Evolutionary conservation across 2,329 filamentous ascomycete genomes (phyloP).

Genomic region (Pochonia chlamydosporia): DNA sequence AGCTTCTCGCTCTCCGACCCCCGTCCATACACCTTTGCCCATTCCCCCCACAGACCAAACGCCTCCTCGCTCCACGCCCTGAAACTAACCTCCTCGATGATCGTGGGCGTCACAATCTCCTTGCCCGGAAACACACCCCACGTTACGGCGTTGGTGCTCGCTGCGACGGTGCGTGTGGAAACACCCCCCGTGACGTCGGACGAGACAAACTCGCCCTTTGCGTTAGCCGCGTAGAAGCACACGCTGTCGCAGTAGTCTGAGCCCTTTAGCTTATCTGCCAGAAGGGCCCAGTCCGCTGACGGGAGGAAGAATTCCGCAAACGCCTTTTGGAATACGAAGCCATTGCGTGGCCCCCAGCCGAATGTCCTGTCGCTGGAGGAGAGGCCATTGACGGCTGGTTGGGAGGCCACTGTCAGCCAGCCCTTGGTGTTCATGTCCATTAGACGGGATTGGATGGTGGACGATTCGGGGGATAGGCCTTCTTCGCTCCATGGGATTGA

Average conservation of each 20-base stretch:
- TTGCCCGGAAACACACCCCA: constrained; percentile 96
- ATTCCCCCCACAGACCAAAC: constrained; percentile 92
- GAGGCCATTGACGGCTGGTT: constrained; percentile 86
- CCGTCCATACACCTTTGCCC: constrained; percentile 81
- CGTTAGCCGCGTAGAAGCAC: constrained; percentile 84
- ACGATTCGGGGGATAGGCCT: constrained; percentile 76
- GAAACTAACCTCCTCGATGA: constrained; percentile 94
- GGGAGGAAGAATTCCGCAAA: constrained; percentile 97
- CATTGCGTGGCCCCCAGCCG: constrained; percentile 88
- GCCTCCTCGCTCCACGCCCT: constrained; percentile 92
- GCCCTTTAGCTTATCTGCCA: constrained; percentile 57
- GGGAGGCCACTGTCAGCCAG: constrained; percentile 95
- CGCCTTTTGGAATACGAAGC: constrained; percentile 96
- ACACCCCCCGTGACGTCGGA: constrained; percentile 46
- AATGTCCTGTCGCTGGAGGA: constrained; percentile 72
- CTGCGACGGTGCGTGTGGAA: constrained; percentile 27
- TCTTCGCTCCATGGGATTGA: constrained; percentile 95
- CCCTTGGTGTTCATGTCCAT: constrained; percentile 71
- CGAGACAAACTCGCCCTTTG: constrained; percentile 69
- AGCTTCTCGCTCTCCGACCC: constrained; percentile 66
- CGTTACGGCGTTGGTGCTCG: constrained; percentile 84
- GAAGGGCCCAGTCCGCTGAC: constrained; percentile 59
- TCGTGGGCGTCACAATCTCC: constrained; percentile 93
- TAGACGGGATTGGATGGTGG: constrained; percentile 70
- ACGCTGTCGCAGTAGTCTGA: constrained; percentile 59